Percentiles rank a stretch among this genome's conserved stretches.
Evolutionary conservation across 768 basidiomycete genomes (phyloP).

Genomic region (Dacryopinax spathularia): DNA sequence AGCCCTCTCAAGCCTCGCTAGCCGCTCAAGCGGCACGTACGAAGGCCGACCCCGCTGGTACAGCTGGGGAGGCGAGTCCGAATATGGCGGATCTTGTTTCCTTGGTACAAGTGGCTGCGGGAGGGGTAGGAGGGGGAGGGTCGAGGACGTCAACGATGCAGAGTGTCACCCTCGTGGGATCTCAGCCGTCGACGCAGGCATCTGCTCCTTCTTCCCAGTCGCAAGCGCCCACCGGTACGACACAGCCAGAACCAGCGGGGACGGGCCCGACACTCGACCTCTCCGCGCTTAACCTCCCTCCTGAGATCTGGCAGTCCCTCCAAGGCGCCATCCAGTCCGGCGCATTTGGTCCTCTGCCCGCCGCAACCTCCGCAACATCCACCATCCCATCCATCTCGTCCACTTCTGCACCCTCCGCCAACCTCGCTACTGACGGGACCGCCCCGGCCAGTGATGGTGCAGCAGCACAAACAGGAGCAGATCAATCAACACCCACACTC

Average conservation of each 20-base stretch:
- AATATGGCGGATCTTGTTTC: too few relatives aligned
- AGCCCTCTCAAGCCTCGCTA: constrained; percentile 6
- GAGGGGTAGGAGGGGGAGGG: too few relatives aligned
- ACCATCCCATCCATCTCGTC: constrained; percentile 9
- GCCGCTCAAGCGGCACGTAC: constrained; percentile 18
- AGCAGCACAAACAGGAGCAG: too few relatives aligned
- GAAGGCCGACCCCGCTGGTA: neutral
- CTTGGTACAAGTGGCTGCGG: too few relatives aligned
- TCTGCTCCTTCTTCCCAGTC: neutral
- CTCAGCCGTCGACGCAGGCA: too few relatives aligned
- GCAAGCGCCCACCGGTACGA: too few relatives aligned
- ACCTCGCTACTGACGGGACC: neutral
- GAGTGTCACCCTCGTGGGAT: too few relatives aligned
- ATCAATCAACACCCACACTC: constrained; percentile 10
- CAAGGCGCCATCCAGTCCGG: neutral
- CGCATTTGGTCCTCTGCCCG: neutral
- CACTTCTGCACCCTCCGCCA: neutral
- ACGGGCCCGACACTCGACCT: neutral
- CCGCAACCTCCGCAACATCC: constrained; percentile 4
- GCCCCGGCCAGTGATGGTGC: constrained; percentile 6
- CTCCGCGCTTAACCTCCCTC: neutral
- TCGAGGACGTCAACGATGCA: too few relatives aligned
- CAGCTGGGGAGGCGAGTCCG: too few relatives aligned
- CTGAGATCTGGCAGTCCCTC: neutral
- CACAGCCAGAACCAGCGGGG: neutral